Conservation (phyloP, 805 yeast species). For the Lipomyces mesembrius region DNA sequence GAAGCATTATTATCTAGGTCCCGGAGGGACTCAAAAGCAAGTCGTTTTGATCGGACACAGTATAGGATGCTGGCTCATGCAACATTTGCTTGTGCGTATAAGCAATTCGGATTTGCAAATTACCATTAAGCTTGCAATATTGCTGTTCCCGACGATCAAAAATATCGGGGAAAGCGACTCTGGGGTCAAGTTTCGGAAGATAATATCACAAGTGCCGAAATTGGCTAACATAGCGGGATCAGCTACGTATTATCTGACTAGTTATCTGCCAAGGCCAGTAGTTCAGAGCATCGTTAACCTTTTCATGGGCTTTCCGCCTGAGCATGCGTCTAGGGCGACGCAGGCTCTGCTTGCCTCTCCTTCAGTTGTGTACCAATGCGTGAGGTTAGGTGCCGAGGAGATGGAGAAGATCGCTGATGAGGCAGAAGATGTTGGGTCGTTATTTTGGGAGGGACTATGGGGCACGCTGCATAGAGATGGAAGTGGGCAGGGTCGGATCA, state of each 20-base stretch:
- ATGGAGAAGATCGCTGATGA: conserved; percentile 58
- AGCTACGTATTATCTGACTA: conserved; percentile 35
- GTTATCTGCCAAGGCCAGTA: conserved; percentile 40
- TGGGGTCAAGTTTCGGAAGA: conserved; percentile 47
- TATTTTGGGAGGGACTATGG: conserved; percentile 55
- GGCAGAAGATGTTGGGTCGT: conserved; percentile 44
- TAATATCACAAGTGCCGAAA: conserved; percentile 34
- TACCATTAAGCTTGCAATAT: conserved; percentile 55
- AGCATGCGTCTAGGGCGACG: conserved; percentile 52
- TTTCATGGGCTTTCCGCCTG: conserved; percentile 43
- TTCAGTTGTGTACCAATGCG: conserved; percentile 57
- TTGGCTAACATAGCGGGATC: conserved; percentile 44
- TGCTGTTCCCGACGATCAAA: conserved; percentile 71
- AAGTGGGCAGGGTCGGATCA: conserved; percentile 16
- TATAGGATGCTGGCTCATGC: conserved; percentile 68
- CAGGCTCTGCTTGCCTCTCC: conserved; percentile 51
- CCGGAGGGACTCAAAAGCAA: conserved; percentile 40
- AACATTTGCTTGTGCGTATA: conserved; percentile 52
- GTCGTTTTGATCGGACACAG: conserved; percentile 69
- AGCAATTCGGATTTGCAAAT: conserved; percentile 39
- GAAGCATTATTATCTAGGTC: conserved; percentile 19
- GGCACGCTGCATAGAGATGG: conserved; percentile 32
- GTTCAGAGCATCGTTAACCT: conserved; percentile 37
- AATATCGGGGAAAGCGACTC: conserved; percentile 58
- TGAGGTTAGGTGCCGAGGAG: conserved; percentile 64